A percentile compares a stretch with the other conserved stretches of the same genome.
Conservation (phyloP, 441 rosid species). For the Gossypium aridum region DNA sequence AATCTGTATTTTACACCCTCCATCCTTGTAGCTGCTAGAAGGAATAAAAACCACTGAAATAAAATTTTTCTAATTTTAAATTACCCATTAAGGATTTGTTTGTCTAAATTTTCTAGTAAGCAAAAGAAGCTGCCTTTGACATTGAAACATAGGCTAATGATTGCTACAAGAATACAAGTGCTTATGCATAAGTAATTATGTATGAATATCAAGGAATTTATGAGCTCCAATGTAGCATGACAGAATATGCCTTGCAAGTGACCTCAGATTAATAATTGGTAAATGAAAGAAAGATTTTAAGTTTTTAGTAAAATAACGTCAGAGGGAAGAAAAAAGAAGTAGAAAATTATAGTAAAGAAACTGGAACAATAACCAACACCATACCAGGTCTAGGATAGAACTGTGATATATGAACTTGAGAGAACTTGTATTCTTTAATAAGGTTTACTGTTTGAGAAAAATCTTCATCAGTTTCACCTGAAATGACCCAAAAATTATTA, state of each 20-base stretch:
- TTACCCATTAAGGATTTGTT: background rate
- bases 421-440: constrained; percentile 58
- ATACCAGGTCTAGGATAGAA: constrained; percentile 94
- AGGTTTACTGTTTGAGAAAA: constrained; percentile 72
- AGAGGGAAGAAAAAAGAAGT: background rate
- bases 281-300: background rate
- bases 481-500: constrained; percentile 13
- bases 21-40: background rate
- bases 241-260: background rate
- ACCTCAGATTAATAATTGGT: background rate
- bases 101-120: background rate
- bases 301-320: background rate
- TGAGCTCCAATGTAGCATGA: background rate
- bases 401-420: constrained; percentile 97
- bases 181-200: background rate
- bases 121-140: background rate
- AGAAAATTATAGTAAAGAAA: background rate
- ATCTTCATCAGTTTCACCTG: constrained; percentile 92
- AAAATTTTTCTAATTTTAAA: background rate
- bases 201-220: background rate
- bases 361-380: background rate
- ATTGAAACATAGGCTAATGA: background rate
- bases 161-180: background rate
- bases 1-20: background rate
- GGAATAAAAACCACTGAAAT: background rate